Conservation (phyloP, 2,329 filamentous ascomycete genomes). For the Pseudogymnoascus sp. region DNA sequence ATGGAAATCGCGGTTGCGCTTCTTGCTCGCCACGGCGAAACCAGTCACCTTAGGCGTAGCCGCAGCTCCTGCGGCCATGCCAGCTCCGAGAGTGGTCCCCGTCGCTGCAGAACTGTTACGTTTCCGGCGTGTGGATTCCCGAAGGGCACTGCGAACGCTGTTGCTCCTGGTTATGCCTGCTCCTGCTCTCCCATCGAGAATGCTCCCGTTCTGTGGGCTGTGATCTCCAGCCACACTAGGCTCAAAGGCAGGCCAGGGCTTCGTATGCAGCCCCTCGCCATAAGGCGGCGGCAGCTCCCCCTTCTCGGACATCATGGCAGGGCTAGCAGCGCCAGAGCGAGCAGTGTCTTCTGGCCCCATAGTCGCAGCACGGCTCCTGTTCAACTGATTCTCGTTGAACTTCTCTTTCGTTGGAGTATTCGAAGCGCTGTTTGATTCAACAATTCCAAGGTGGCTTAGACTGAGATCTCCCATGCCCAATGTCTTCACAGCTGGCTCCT, state of each 20-base stretch:
- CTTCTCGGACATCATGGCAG: conserved; percentile 14
- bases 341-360: conserved; percentile 18
- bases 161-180: conserved; percentile 42
- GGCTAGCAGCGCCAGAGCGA: conserved; percentile 4
- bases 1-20: conserved; percentile 93
- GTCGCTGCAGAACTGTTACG: conserved; percentile 70
- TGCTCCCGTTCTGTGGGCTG: conserved; percentile 56
- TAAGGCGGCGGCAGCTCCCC: conserved; percentile 17
- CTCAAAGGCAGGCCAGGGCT: conserved; percentile 44
- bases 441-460: conserved; percentile 77
- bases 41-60: conserved; percentile 78
- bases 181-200: conserved; percentile 50
- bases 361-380: conserved; percentile 20
- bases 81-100: conserved; percentile 47
- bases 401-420: conserved; percentile 49
- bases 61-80: conserved; percentile 64
- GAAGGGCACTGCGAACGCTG: conserved; percentile 57
- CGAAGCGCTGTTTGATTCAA: conserved; percentile 47
- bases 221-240: conserved; percentile 44
- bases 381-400: conserved; percentile 35
- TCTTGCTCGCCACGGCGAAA: conserved; percentile 93
- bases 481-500: conserved; percentile 75
- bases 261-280: conserved; percentile 20
- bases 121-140: conserved; percentile 51
- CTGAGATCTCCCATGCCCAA: conserved; percentile 83